Base-by-base conservation (phyloP, 768 basidiomycete species). In the Boletus patriciae region DNA sequence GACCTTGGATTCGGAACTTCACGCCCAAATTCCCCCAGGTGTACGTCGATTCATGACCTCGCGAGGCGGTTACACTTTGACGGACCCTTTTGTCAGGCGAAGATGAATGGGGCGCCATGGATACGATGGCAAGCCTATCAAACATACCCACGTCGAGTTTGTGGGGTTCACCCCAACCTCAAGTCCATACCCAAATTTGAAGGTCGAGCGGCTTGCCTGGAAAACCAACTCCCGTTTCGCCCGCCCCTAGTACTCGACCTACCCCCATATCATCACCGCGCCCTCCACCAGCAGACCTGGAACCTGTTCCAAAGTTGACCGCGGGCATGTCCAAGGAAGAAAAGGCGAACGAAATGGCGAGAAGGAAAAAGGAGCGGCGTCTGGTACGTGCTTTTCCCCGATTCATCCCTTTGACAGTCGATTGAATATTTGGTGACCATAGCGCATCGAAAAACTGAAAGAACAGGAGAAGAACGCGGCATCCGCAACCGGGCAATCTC, bases 281-380 rank as follows among this genome's bases (percentile, higher is more conserved):
- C 0, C 53, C 60, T 11, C 52, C 52, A 0, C 50, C 51, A 1
- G 44, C 41, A 11, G 66, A 66, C 19, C 25, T 63, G 1, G 56
- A 66, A 36, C 37, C 60, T 10, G 54, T 43, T 4, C 19, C 56
- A 4, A 65, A 57, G 49, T 75, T 78, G 53, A 72, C 81, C 27
- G 72, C 70, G 1, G 76, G 75, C 0, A 77, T 93, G 80, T 81
- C 83, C 27, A 97, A 94, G 70, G 96, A 97, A 71, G 94, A 95
- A 63, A 96, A 90, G 71, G 91, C 91, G 2, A 86, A 85, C n/a
- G 93, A 97, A 76, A 88, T 98, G 86, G 89, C 88, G 9, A 78
- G 88, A 60, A 79, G 94, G 57, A 89, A 95, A 67, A 95, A 98
- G 70, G 96, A 98, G 70, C 77, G 96, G 45, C 94, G 89, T 70